Base-by-base conservation (phyloP, 2,329 filamentous ascomycete genomes). In the Penicillium janthinellum region DNA sequence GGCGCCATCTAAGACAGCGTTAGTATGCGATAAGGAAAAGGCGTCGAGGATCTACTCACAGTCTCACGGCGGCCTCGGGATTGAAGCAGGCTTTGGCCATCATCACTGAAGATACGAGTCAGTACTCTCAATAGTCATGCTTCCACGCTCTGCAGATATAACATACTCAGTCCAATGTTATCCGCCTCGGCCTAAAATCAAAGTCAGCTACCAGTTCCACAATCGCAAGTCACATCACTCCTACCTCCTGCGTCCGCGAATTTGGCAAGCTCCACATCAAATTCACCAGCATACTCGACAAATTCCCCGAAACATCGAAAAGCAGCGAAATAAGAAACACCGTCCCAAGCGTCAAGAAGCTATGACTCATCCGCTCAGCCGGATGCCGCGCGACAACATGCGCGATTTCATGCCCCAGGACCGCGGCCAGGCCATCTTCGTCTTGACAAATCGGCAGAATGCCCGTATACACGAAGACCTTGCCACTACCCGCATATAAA, bases 401-500 rank as follows among this genome's bases (percentile, higher is more conserved):
- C 2, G 84, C 84, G 66, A 88, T 88, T 67, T 88, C 86, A 68
- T 88, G 86, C 0, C 84, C 84, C 17, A 88, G 70, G 0, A 88
- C 84, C 1, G 85, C 83, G 6, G 86, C 86, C 15, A 88, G 73
- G 0, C 84, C 84, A 65, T 86, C 81, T 38, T 88, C 84, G 44
- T 81, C 79, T 47, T 75, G 60, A 62, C 84, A 86, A 25, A 87
- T 73, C 3, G 83, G 82, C 14, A 88, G 67, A 10, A 88, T 86
- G 2, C 86, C 86, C 2, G 84, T 83, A 66, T 86, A 87, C 0
- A 88, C 85, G 64, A 88, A 88, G 1, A 88, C 85, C 65, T 88
- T 88, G 5, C 85, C 85, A 4, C 81, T 80, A 55, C 49, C 11
- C 51, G 25, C 12, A 56, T 25, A 11, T 39, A 37, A 3, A 51